Evolutionary conservation across 2,329 filamentous ascomycete genomes (phyloP), one percentile per base, ranked within the genome.

Genomic region (Diplodia seriata): DNA sequence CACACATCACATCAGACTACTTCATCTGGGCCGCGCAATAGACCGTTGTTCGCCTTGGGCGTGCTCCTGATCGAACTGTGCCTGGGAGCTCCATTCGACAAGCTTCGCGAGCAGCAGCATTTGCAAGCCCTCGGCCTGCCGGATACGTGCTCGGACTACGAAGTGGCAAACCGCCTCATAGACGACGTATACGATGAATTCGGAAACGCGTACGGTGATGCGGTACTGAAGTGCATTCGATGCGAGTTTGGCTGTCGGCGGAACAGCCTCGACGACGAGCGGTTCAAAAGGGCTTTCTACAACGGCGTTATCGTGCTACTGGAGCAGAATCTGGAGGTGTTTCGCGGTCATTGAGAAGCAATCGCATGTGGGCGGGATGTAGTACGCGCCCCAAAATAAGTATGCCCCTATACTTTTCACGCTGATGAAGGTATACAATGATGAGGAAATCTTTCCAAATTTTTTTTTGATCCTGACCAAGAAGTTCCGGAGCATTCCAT

Each of bases 61-160:
- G 68, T 79, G 1, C 67, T 76, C 15, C 72, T 80, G 3, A 76
- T 78, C 31, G 76, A 79, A 66, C 72, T 80, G 4, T 78, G 76
- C 70, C 73, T 75, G 53, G 70, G 72, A 2, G 70, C 74, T 64
- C 59, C 74, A 2, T 68, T 79, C 3, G 65, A 68, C 4, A 70
- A 73, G 0, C 63, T 78, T 9, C 67, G 71, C 2, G 59, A 66
- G 20, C 40, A 15, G 15, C 62, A 70, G 4, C 70, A 69, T 26
- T 68, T 73, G 62, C 68, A 69, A 11, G 31, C 38, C 15, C 29
- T 29, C 11, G 40, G 50, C n/a, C 68, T 63, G 12, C 64, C 64
- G 5, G 62, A 68, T 38, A n/a, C 47, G n/a, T 33, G 57, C 3
- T 18, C 63, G 5, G 72, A 75, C n/a, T 54, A 71, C 1, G 68